Conservation (phyloP, 2,329 filamentous ascomycete species). For the Amauroascus verrucosus region DNA sequence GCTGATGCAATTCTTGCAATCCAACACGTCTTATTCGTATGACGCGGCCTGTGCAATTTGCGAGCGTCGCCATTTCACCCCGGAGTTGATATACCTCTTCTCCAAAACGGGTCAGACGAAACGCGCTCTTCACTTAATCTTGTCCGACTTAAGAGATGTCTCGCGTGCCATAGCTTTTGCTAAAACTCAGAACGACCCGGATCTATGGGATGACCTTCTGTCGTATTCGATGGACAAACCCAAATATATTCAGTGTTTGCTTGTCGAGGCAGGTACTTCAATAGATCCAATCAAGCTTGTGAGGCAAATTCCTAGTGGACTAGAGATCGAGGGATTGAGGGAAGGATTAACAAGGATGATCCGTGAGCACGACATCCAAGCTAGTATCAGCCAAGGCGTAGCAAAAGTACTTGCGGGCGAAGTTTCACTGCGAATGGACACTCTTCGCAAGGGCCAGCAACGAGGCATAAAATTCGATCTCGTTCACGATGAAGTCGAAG, state of each 20-base stretch:
- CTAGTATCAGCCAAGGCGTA: conserved; percentile 82
- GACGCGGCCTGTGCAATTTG: conserved; percentile 64
- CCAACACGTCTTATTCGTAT: conserved; percentile 78
- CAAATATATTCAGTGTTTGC: conserved; percentile 77
- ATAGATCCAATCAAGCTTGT: conserved; percentile 90
- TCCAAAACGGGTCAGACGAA: conserved; percentile 94
- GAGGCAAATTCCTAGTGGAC: conserved; percentile 76
- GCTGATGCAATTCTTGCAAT: conserved; percentile 77
- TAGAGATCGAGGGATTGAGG: conserved; percentile 82
- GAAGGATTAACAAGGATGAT: conserved; percentile 86
- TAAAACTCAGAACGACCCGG: conserved; percentile 82
- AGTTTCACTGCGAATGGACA: conserved; percentile 72
- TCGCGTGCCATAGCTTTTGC: conserved; percentile 88
- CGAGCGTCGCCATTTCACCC: conserved; percentile 68
- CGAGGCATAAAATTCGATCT: conserved; percentile 86
- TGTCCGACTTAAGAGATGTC: conserved; percentile 84
- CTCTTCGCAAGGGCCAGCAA: conserved; percentile 65
- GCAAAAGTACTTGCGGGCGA: conserved; percentile 79
- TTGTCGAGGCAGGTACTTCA: conserved; percentile 87
- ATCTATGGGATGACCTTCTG: conserved; percentile 89
- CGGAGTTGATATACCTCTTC: conserved; percentile 89
- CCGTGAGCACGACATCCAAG: conserved; percentile 90
- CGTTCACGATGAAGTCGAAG: conserved; percentile 22
- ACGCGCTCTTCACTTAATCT: conserved; percentile 81
- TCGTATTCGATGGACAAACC: conserved; percentile 98